These are phyloP conservation scores for Coprinopsis strossmayeri DNA, from an alignment of 768 basidiomycete genomes.

Conservation along the genomic window DNA sequence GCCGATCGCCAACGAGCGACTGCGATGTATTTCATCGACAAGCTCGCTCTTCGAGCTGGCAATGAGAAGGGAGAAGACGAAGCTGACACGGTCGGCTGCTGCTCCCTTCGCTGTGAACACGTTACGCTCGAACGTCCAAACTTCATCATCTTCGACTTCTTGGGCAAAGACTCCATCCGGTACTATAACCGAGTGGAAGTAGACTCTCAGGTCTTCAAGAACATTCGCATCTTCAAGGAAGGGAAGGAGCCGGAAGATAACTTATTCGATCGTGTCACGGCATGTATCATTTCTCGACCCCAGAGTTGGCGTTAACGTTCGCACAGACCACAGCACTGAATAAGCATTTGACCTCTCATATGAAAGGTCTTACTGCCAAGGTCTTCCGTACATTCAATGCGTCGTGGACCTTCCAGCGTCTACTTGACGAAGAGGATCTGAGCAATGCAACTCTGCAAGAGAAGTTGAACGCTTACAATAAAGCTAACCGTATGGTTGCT, in stretches of 20 bases:
- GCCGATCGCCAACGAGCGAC: conserved; percentile 96
- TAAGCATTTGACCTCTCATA: conserved; percentile 87
- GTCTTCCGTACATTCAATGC: conserved; percentile 99
- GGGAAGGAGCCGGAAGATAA: conserved; percentile 84
- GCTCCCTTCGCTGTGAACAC: conserved; percentile 94
- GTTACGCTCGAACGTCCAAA: conserved; percentile 87
- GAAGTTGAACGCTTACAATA: conserved; percentile 95
- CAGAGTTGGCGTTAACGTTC: background rate
- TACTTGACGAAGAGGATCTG: conserved; percentile 63
- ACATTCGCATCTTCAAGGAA: conserved; percentile 94
- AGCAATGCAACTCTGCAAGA: conserved; percentile 78
- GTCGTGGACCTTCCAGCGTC: conserved; percentile 89
- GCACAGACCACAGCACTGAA: conserved; percentile 77
- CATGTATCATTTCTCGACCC: conserved; percentile 33
- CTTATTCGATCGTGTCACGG: conserved; percentile 92
- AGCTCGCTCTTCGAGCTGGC: conserved; percentile 93
- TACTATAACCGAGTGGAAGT: conserved; percentile 92
- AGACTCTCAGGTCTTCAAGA: conserved; percentile 93
- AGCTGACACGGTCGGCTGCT: conserved; percentile 98
- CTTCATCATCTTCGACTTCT: conserved; percentile 90
- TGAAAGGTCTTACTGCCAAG: conserved; percentile 98
- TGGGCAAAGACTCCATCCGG: conserved; percentile 98
- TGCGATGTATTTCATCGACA: conserved; percentile 98
- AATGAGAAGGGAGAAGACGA: conserved; percentile 99
- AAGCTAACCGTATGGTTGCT: conserved; percentile 94